Conservation (phyloP, 1,139 yeast genomes). For the Candida glucosophila region DNA sequence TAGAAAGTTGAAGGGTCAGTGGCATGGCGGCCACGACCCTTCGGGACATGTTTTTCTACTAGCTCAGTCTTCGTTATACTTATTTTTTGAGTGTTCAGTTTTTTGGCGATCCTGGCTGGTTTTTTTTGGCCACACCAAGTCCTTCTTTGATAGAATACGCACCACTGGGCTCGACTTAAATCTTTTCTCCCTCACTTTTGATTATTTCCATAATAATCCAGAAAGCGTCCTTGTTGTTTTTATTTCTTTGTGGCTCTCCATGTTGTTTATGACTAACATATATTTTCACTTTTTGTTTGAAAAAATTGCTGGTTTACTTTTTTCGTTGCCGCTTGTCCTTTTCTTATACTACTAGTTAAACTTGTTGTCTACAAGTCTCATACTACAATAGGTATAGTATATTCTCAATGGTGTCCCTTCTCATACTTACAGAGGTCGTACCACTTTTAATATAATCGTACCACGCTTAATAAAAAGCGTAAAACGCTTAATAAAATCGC, state of each 20-base stretch:
- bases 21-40: conserved; percentile 96
- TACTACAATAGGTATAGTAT: too few species aligned
- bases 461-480: too few species aligned
- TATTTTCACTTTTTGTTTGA: conserved; percentile 80
- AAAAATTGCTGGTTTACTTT: conserved; percentile 55
- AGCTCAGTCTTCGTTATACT: conserved; percentile 60
- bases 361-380: too few species aligned
- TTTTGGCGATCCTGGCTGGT: conserved; percentile 22
- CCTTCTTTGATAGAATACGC: not conserved
- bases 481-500: too few species aligned
- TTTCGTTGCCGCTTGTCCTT: conserved; percentile 45
- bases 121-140: not conserved
- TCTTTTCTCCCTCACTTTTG: not conserved
- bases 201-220: conserved; percentile 26
- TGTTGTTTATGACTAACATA: conserved; percentile 76
- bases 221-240: conserved; percentile 34
- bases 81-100: conserved; percentile 57
- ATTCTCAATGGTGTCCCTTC: too few species aligned
- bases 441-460: too few species aligned
- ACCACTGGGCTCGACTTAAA: too few species aligned
- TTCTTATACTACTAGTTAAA: too few species aligned
- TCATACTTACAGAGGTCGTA: too few species aligned
- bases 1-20: conserved; percentile 53
- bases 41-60: conserved; percentile 87
- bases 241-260: conserved; percentile 69